phyloP scores from a whole-genome alignment of 768 basidiomycete species.

The Pisolithus albus region DNA sequence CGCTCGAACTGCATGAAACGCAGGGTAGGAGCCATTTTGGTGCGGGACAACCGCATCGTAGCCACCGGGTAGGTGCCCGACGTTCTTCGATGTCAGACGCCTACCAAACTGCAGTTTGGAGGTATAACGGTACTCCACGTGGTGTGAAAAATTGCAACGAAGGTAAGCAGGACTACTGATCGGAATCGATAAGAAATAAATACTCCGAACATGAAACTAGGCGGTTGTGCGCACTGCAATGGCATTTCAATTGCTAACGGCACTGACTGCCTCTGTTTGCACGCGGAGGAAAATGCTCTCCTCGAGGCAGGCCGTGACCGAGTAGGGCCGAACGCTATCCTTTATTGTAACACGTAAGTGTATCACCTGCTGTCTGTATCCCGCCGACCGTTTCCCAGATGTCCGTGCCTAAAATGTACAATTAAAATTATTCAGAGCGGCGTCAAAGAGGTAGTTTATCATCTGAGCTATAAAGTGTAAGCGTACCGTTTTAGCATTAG shows the following conservation, averaged over 20 bases:
- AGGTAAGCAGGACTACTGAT: conserved; percentile 8
- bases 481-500: conserved; percentile 21
- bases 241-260: conserved; percentile 39
- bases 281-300: conserved; percentile 97
- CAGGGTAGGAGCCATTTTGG: conserved; percentile 89
- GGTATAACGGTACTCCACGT: conserved; percentile 94
- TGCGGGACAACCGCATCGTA: conserved; percentile 73
- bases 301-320: conserved; percentile 91
- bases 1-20: conserved; percentile 97
- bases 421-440: conserved; percentile 97
- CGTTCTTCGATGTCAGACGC: not conserved
- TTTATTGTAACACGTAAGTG: conserved; percentile 97
- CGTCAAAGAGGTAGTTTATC: conserved; percentile 89
- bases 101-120: conserved; percentile 22
- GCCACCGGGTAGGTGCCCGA: conserved; percentile 58
- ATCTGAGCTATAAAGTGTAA: conserved; percentile 91
- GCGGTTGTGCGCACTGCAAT: conserved; percentile 83
- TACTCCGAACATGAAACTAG: conserved; percentile 45
- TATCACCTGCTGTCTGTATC: not conserved
- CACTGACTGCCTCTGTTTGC: conserved; percentile 86
- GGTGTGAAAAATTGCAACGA: conserved; percentile 80
- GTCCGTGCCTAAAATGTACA: conserved; percentile 93
- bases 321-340: conserved; percentile 70
- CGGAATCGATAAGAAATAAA: not conserved
- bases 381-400: conserved; percentile 43